phyloP scores from a whole-genome alignment of 2,329 filamentous ascomycete species.

The Diaporthe sp. region DNA sequence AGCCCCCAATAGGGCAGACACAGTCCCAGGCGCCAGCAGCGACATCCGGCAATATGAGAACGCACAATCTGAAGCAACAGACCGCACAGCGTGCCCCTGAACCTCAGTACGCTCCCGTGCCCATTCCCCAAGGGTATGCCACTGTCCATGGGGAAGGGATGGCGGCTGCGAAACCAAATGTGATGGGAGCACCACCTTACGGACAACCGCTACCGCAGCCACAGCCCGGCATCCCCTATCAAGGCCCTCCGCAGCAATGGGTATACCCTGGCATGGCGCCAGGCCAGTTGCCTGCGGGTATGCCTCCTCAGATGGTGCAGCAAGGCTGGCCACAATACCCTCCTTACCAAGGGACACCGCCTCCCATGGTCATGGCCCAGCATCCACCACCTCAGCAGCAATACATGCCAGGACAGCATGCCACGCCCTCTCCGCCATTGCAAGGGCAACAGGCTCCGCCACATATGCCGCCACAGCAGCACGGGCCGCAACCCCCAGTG shows the following conservation, averaged over 20 bases:
- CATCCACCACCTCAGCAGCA: conserved; percentile 39
- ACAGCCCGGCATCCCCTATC: conserved; percentile 41
- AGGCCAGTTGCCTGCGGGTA: conserved; percentile 26
- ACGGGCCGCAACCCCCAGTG: background rate
- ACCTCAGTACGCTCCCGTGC: conserved; percentile 54
- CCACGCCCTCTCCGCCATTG: conserved; percentile 14
- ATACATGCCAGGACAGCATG: conserved; percentile 32
- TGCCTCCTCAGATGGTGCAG: conserved; percentile 36
- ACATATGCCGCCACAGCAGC: conserved; percentile 28
- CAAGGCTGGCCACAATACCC: conserved; percentile 39
- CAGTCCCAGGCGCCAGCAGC: conserved; percentile 19
- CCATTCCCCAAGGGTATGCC: conserved; percentile 54
- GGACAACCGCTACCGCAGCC: conserved; percentile 43
- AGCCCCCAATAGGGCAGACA: conserved; percentile 13
- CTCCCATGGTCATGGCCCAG: conserved; percentile 33
- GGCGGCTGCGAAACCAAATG: conserved; percentile 48
- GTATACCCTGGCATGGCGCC: conserved; percentile 35
- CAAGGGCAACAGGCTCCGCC: conserved; percentile 33
- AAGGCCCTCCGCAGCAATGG: conserved; percentile 38
- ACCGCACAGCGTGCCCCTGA: conserved; percentile 43
- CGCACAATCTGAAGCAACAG: conserved; percentile 38
- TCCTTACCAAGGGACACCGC: conserved; percentile 36
- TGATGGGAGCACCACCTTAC: conserved; percentile 19
- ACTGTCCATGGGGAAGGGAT: conserved; percentile 54
- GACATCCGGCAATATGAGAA: conserved; percentile 13